phyloP scores from a whole-genome alignment of 2,329 filamentous ascomycete genomes.

The Alternaria arbusti region DNA sequence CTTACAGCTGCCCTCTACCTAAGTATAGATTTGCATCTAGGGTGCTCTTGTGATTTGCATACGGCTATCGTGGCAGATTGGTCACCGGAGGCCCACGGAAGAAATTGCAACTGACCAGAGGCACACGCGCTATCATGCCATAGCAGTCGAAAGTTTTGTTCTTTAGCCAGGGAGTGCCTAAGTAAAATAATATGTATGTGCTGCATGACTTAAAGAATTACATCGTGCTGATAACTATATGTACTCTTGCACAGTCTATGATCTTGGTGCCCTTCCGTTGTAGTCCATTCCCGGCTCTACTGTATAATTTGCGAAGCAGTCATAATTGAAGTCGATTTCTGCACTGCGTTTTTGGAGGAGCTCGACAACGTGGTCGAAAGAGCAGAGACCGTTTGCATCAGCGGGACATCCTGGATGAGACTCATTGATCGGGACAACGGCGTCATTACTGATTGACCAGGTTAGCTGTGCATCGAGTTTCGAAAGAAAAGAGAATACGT shows the following conservation, averaged over 20 bases:
- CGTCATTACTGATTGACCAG: constrained; percentile 29
- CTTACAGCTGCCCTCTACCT: background rate
- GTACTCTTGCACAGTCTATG: background rate
- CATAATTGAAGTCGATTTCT: constrained; percentile 38
- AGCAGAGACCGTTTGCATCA: constrained; percentile 34
- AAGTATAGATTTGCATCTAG: background rate
- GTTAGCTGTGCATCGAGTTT: background rate
- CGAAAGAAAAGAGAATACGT: constrained; percentile 2
- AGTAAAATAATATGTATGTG: background rate
- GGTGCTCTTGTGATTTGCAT: background rate
- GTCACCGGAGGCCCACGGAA: background rate
- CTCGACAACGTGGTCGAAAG: constrained; percentile 35
- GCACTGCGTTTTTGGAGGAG: constrained; percentile 36
- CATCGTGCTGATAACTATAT: background rate
- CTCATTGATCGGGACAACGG: constrained; percentile 32
- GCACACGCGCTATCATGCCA: background rate
- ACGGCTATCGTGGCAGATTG: background rate
- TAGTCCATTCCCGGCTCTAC: constrained; percentile 31
- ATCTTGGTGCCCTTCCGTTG: constrained; percentile 30
- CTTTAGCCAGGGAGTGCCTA: background rate
- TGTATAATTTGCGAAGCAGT: constrained; percentile 41
- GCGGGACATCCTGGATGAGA: constrained; percentile 31
- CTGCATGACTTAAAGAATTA: background rate
- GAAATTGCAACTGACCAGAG: background rate
- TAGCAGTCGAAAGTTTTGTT: background rate